Evolutionary conservation across 176 grass and related monocot species (phyloP).

Genomic region (Bonia amplexicaulis): DNA sequence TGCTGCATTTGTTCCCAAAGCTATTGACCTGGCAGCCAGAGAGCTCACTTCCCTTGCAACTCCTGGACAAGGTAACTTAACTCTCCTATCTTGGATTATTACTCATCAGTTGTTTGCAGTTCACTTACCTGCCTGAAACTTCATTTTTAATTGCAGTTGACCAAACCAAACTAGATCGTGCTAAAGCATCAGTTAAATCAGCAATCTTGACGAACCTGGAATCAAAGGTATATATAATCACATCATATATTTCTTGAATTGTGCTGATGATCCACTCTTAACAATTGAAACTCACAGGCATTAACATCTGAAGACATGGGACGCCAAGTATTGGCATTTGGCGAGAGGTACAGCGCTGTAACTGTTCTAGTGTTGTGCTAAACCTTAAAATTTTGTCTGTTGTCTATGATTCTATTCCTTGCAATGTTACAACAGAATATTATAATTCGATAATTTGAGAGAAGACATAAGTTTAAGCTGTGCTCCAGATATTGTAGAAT

Average conservation of each 20-base stretch:
- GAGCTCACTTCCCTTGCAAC: slow-evolving; percentile 75
- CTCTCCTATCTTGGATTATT: slow-evolving; percentile 17
- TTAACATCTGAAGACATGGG: slow-evolving; percentile 75
- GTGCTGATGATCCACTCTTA: slow-evolving; percentile 15
- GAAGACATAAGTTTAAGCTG: neutral
- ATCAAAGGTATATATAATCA: slow-evolving; percentile 50
- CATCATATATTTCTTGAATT: slow-evolving; percentile 23
- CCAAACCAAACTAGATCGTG: slow-evolving; percentile 76
- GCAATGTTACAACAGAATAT: neutral
- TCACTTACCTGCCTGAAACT: slow-evolving; percentile 25
- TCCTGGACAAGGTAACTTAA: slow-evolving; percentile 75
- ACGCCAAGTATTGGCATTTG: slow-evolving; percentile 75
- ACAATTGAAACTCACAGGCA: slow-evolving; percentile 37
- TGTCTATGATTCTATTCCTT: slow-evolving; percentile 14
- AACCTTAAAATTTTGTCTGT: neutral
- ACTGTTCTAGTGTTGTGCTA: slow-evolving; percentile 7
- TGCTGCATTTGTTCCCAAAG: slow-evolving; percentile 76
- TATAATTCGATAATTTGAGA: neutral
- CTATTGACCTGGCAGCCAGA: slow-evolving; percentile 78
- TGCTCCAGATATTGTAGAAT: neutral
- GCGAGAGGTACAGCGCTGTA: slow-evolving; percentile 65
- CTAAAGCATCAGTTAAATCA: slow-evolving; percentile 79
- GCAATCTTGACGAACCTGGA: slow-evolving; percentile 67
- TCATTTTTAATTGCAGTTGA: slow-evolving; percentile 53
- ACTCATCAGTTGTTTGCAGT: slow-evolving; percentile 19